Base-by-base conservation (phyloP, 257 asterid species). In the Solanum pennellii region DNA sequence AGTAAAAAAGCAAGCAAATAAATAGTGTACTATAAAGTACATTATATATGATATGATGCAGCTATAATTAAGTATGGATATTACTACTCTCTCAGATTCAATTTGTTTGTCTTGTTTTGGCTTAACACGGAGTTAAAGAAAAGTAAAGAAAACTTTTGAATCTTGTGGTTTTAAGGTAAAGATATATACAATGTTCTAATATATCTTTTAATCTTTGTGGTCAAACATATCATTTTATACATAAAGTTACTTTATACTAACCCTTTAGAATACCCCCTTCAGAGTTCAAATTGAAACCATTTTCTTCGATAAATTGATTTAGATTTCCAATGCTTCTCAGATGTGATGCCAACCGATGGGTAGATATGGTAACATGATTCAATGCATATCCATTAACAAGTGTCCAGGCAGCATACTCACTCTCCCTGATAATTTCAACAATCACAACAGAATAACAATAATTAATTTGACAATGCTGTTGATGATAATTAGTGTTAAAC, bases 361-460 rank as follows among this genome's bases (percentile, higher is more conserved):
- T 90, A 85, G 99, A 94, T 90, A 97, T 93, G 11, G 99, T 94
- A 66, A 93, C 96, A 82, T 97, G 99, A 89, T 97, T 97, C 84
- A 95, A 42, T 3, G 98, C 89, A 84, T 95, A 97, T 65, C 99
- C 99, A 86, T 97, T 95, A 35, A 97, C 98, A 80, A 97, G 95
- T 80, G 98, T 94, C 99, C 99, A 97, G 62, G 98, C 98, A 35
- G 98, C 99, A 91, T 95, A 95, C 88, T 97, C 98, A 87, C 98
- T 97, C 91, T 97, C 99, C 95, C 99, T 97, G 90, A 52, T 89
- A 82, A 88, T 71, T 87, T 59, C 87, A 88, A 72, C 74, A 52
- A 85, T 86, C 86, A 71, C 35, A 87, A 83, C 23, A 82, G 10
- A 49, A 31, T 59, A 29, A 21, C 27, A 80, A 45, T 10, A 15